Evolutionary conservation across 257 asterid genomes (phyloP).

Genomic region (Misopates orontium): DNA sequence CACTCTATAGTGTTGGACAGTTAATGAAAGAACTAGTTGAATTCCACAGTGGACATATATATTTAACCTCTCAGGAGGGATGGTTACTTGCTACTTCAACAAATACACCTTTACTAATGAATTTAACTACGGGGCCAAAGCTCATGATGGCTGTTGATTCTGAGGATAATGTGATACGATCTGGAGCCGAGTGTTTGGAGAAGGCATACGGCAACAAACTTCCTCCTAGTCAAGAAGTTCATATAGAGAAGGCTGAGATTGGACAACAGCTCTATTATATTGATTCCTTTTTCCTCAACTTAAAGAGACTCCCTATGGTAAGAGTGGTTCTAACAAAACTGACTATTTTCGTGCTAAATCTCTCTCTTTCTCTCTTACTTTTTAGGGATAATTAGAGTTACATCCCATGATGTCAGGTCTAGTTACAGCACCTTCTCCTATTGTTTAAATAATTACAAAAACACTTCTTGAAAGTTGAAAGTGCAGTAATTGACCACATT

Average conservation of each 20-base stretch:
- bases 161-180: conserved; percentile 59
- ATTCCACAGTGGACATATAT: conserved; percentile 86
- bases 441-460: too few relatives aligned
- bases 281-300: conserved; percentile 83
- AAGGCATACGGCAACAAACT: conserved; percentile 49
- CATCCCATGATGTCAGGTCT: too few relatives aligned
- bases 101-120: conserved; percentile 62
- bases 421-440: too few relatives aligned
- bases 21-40: conserved; percentile 90
- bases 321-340: conserved; percentile 8
- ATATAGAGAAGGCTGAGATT: conserved; percentile 76
- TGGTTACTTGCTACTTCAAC: conserved; percentile 93
- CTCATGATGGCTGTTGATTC: conserved; percentile 83
- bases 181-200: conserved; percentile 77
- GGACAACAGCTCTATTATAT: conserved; percentile 66
- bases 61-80: conserved; percentile 88
- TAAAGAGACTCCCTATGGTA: conserved; percentile 94
- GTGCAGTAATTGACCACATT: too few relatives aligned
- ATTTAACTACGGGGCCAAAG: conserved; percentile 61
- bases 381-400: too few relatives aligned
- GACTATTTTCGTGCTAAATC: not conserved
- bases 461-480: too few relatives aligned
- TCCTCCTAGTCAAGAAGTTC: conserved; percentile 75
- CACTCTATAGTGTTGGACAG: conserved; percentile 88
- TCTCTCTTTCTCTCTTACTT: too few relatives aligned